Base-by-base conservation (phyloP, 306 rosid species). In the Alnus rubra region DNA sequence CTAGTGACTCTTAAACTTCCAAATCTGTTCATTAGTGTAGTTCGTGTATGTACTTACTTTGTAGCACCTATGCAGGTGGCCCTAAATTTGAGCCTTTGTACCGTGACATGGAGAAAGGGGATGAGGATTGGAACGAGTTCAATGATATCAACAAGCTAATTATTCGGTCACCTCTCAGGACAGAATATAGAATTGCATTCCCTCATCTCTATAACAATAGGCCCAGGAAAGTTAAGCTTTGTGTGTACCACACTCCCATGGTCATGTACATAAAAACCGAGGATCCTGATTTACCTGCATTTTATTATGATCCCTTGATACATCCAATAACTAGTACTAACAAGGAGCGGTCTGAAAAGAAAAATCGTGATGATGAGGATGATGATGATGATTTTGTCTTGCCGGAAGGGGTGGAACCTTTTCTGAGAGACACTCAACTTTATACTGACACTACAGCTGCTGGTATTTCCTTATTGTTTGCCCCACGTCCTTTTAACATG, bases 21-120 rank as follows among this genome's bases (percentile, higher is more conserved):
- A 42, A 39, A 3, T 15, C 11, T 68, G 15, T 68, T 68, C 15
- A 18, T 9, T 39, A 68, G 51, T 18, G 12, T 68, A 12, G n/a
- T 67, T 67, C 11, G 4, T 39, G 72, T 39, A 39, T 42, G 71
- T 65, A 33, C 14, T 71, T 44, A 56, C 5, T 71, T 15, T 51
- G 35, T 49, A 12, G 13, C 14, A 63, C 77, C 35, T 71, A 10
- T 79, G 68, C 85, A 95, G 99, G 99, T 77, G 99, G 99, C 71
- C 99, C 99, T 53, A 95, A 95, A 73, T 95, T 95, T 85, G 99
- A 95, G 91, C 99, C 99, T 16, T 85, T 95, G 82, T 95, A 95
- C 74, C 97, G 99, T 42, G 99, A 95, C 84, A 95, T 95, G 99
- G 99, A 95, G 89, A 95, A 95, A 84, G 99, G 99, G 72, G 99